These are phyloP conservation scores for Begonia fuchsioides DNA, from an alignment of 306 rosid species.

Conservation along the genomic window DNA sequence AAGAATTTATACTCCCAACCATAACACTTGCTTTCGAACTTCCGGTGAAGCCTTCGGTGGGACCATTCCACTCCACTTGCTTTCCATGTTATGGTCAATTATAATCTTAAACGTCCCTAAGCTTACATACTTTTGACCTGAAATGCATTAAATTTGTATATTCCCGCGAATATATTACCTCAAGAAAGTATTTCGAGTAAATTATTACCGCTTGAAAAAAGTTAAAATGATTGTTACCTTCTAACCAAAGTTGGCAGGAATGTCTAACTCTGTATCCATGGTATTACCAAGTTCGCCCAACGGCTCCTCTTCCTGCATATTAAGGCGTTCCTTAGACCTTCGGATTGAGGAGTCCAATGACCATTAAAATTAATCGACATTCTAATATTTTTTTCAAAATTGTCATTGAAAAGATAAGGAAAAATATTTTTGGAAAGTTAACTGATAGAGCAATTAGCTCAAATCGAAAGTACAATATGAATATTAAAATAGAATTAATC, in stretches of 20 bases:
- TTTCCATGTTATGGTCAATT: constrained; percentile 10
- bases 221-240: constrained; percentile 32
- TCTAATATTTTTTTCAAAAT: too few species aligned
- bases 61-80: constrained; percentile 11
- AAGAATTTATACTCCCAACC: too few species aligned
- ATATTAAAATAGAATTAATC: too few species aligned
- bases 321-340: constrained; percentile 1
- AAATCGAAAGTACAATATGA: too few species aligned
- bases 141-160: too few species aligned
- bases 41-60: constrained; percentile 14
- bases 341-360: not conserved
- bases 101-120: constrained; percentile 14
- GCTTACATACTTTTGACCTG: constrained; percentile 14
- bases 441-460: too few species aligned
- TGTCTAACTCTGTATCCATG: constrained; percentile 62
- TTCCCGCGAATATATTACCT: too few species aligned
- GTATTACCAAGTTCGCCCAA: constrained; percentile 71
- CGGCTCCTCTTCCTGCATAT: constrained; percentile 49
- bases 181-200: too few species aligned
- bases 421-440: too few species aligned
- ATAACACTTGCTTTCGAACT: constrained; percentile 2
- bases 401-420: too few species aligned
- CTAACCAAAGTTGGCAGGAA: constrained; percentile 70
- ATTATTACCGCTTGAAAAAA: too few species aligned
- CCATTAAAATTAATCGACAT: not conserved